Evolutionary conservation across 1,139 yeast genomes (phyloP).

Genomic region (Saccharomyces hybrid): DNA sequence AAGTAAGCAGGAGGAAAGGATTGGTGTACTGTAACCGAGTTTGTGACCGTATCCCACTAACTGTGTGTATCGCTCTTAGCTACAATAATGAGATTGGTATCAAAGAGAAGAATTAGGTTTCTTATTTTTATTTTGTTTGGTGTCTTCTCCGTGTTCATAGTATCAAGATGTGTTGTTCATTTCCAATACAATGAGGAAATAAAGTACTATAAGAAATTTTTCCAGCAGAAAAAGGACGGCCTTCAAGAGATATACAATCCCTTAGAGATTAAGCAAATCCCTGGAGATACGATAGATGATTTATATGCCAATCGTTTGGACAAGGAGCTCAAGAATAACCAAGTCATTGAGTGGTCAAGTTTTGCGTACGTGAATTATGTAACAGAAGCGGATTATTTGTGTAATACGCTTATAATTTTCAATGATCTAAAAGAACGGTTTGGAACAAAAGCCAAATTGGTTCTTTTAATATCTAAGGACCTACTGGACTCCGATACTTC

Average conservation of each 20-base stretch:
- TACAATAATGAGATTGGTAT: slow-evolving; percentile 13
- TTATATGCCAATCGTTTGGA: slow-evolving; percentile 12
- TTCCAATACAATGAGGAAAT: slow-evolving; percentile 28
- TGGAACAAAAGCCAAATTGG: slow-evolving; percentile 36
- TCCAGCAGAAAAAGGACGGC: slow-evolving; percentile 22
- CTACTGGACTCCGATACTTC: slow-evolving; percentile 13
- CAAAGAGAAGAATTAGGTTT: slow-evolving; percentile 20
- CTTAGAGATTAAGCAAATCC: slow-evolving; percentile 29
- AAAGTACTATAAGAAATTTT: slow-evolving; percentile 23
- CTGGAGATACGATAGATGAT: slow-evolving; percentile 23
- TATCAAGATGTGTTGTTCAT: slow-evolving; percentile 17
- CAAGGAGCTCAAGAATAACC: slow-evolving; percentile 8
- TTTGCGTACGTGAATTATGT: slow-evolving; percentile 44
- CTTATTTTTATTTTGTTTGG: slow-evolving; percentile 9
- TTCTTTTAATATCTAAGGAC: slow-evolving; percentile 31
- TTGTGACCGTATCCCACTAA: not conserved
- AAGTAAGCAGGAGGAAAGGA: not conserved
- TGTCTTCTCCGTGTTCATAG: slow-evolving; percentile 8
- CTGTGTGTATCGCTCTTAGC: not conserved
- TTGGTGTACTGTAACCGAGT: too few species aligned
- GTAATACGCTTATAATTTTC: slow-evolving; percentile 39
- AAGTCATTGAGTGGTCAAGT: slow-evolving; percentile 31
- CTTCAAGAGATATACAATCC: slow-evolving; percentile 24
- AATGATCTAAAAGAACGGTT: slow-evolving; percentile 29
- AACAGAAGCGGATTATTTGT: slow-evolving; percentile 36